These are phyloP conservation scores for Cydonia oblonga DNA, from an alignment of 331 rosid species.

Conservation along the genomic window DNA sequence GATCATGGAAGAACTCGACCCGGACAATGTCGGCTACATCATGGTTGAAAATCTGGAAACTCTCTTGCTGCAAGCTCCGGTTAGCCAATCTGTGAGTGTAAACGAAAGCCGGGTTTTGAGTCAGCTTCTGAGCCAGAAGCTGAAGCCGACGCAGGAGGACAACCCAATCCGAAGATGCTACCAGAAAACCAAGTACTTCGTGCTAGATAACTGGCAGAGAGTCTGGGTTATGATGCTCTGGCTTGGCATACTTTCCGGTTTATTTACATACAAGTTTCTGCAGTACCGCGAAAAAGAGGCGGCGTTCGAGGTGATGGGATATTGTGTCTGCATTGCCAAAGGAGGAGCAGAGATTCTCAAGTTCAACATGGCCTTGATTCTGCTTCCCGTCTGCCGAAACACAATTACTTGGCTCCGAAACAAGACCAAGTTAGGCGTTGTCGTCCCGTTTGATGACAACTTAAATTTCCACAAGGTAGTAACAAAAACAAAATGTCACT, in stretches of 20 bases:
- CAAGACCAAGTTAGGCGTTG: conserved; percentile 58
- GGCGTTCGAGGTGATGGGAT: conserved; percentile 62
- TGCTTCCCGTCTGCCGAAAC: conserved; percentile 79
- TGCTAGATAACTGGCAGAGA: conserved; percentile 77
- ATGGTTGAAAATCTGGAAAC: conserved; percentile 68
- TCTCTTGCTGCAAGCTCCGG: conserved; percentile 67
- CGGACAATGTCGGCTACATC: conserved; percentile 63
- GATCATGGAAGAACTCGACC: conserved; percentile 91
- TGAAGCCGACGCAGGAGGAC: conserved; percentile 47
- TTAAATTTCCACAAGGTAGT: conserved; percentile 83
- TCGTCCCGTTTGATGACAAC: conserved; percentile 82
- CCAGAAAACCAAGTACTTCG: conserved; percentile 36
- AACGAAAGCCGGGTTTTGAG: conserved; percentile 65
- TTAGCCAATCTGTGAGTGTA: conserved; percentile 45
- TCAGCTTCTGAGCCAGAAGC: conserved; percentile 62
- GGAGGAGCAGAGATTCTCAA: conserved; percentile 93
- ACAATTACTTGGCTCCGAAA: conserved; percentile 90
- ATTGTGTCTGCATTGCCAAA: conserved; percentile 80
- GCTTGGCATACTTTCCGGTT: conserved; percentile 39
- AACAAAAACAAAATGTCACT: neutral
- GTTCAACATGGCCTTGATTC: conserved; percentile 79
- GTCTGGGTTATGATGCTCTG: conserved; percentile 63
- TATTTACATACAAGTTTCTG: conserved; percentile 60
- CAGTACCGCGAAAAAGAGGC: conserved; percentile 42
- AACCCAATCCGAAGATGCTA: conserved; percentile 36